Conservation (phyloP, 176 grass and related monocot species). For the Chloris gayana region DNA sequence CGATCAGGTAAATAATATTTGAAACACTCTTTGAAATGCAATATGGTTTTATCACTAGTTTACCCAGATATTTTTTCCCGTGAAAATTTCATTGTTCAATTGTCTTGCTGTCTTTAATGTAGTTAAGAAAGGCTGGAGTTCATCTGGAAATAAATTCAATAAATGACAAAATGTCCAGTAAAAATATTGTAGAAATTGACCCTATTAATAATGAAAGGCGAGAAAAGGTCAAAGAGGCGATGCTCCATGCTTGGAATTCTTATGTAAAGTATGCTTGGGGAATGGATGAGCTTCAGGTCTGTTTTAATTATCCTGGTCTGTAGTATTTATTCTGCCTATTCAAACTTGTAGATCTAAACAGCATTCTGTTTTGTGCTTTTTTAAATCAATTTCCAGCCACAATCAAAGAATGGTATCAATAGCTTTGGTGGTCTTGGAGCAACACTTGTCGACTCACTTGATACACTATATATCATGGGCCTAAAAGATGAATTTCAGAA, state of each 20-base stretch:
- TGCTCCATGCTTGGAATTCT: constrained; percentile 96
- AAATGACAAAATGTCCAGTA: constrained; percentile 33
- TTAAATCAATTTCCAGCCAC: constrained; percentile 60
- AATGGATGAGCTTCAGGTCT: constrained; percentile 97
- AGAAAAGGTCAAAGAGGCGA: constrained; percentile 94
- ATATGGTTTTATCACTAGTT: constrained; percentile 3
- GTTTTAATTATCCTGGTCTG: constrained; percentile 40
- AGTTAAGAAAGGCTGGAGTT: constrained; percentile 83
- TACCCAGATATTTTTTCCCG: background rate
- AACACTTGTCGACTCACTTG: constrained; percentile 91
- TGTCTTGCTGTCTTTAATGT: constrained; percentile 8
- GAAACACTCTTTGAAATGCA: constrained; percentile 9
- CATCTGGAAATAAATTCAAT: constrained; percentile 44
- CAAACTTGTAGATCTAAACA: constrained; percentile 31
- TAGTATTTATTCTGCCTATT: constrained; percentile 27
- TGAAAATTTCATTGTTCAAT: constrained; percentile 4
- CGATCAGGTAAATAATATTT: constrained; percentile 71
- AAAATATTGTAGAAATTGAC: constrained; percentile 67
- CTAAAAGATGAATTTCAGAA: constrained; percentile 95
- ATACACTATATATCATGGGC: constrained; percentile 98
- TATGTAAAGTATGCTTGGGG: constrained; percentile 96
- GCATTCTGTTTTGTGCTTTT: constrained; percentile 16
- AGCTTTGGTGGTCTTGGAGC: constrained; percentile 99
- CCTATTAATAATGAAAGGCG: constrained; percentile 75
- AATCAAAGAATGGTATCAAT: constrained; percentile 88